Conservation (phyloP, 768 basidiomycete species). For the Baorangia bicolor region DNA sequence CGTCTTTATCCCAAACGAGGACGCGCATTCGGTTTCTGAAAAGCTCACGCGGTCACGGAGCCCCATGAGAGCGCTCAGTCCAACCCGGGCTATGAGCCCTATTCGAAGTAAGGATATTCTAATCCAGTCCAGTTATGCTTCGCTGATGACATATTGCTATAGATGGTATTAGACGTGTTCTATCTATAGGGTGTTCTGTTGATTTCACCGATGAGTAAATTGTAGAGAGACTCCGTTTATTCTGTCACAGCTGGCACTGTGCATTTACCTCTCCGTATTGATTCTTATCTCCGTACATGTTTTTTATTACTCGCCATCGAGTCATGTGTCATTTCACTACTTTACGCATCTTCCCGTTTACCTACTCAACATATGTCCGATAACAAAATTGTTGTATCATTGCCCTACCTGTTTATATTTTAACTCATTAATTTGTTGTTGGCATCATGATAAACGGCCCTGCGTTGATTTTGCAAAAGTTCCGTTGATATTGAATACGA, state of each 20-base stretch:
- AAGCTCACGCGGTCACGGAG: conserved; percentile 7
- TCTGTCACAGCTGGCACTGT: neutral
- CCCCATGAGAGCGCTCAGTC: conserved; percentile 30
- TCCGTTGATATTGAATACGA: neutral
- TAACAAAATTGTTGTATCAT: neutral
- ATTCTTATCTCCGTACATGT: neutral
- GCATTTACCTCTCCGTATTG: neutral
- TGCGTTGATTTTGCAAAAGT: neutral
- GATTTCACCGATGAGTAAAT: conserved; percentile 12
- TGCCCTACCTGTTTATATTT: neutral
- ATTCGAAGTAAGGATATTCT: conserved; percentile 15
- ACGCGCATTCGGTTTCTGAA: neutral
- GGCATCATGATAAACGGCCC: neutral
- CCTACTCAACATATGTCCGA: neutral
- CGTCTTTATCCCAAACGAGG: neutral
- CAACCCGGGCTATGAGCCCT: conserved; percentile 32
- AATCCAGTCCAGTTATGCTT: neutral
- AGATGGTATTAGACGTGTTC: conserved; percentile 32
- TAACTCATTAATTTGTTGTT: neutral
- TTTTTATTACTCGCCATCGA: neutral
- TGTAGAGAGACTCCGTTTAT: neutral
- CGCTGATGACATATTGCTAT: conserved; percentile 6
- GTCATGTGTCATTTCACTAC: neutral
- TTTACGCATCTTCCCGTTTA: neutral
- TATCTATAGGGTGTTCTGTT: conserved; percentile 19